Percentiles rank a stretch among this genome's conserved stretches.
phyloP scores from a whole-genome alignment of 495 filamentous ascomycete genomes.

The Zalerion maritima region DNA sequence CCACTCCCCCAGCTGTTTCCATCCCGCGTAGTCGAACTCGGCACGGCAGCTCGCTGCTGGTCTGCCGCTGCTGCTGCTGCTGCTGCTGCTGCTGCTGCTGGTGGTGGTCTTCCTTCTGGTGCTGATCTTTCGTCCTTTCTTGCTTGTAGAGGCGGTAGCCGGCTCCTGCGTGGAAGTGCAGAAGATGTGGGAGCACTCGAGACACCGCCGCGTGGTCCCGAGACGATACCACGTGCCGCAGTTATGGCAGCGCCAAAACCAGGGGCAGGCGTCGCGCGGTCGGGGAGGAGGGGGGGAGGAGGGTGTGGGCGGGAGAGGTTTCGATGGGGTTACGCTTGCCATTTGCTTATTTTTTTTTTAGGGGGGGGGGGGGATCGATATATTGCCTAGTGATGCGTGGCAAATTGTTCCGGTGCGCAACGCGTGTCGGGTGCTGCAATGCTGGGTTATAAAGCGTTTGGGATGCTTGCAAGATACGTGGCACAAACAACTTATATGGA shows the following conservation, averaged over 20 bases:
- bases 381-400: too few relatives aligned
- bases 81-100: conserved; percentile 9
- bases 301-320: too few relatives aligned
- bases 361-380: too few relatives aligned
- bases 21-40: conserved; percentile 29
- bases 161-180: conserved; percentile 10
- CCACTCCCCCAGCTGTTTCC: conserved; percentile 24
- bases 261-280: conserved; percentile 18
- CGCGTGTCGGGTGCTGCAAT: too few relatives aligned
- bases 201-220: conserved; percentile 29
- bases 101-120: conserved; percentile 2
- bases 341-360: too few relatives aligned
- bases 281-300: conserved; percentile 13
- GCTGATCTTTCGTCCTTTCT: not conserved
- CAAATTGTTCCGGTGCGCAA: too few relatives aligned
- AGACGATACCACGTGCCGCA: conserved; percentile 24
- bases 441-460: too few relatives aligned
- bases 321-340: too few relatives aligned
- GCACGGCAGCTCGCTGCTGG: conserved; percentile 14
- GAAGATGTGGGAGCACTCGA: conserved; percentile 28
- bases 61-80: conserved; percentile 4
- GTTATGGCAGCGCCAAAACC: conserved; percentile 31
- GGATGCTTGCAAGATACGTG: too few relatives aligned
- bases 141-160: not conserved
- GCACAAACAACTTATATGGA: too few relatives aligned